These are phyloP conservation scores for Kurtzmaniella quercitrusa DNA, from an alignment of 1,139 yeast genomes.

Conservation along the genomic window DNA sequence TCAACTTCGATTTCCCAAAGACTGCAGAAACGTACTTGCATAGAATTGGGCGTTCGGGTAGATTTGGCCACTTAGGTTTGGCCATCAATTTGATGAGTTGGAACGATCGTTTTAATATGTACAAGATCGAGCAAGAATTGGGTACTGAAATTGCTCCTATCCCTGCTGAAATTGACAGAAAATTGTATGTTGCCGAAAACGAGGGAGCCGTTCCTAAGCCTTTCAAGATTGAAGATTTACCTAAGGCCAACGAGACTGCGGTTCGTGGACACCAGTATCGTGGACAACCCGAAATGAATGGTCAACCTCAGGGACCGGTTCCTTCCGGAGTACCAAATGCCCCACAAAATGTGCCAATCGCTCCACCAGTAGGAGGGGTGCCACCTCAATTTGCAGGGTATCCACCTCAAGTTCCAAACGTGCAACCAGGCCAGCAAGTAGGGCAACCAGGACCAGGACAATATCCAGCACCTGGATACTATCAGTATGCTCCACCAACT, in stretches of 20 bases:
- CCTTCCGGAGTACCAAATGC: conserved; percentile 12
- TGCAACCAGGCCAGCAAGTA: conserved; percentile 15
- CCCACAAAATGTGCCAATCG: conserved; percentile 12
- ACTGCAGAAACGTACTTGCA: conserved; percentile 96
- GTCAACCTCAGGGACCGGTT: conserved; percentile 16
- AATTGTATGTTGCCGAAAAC: conserved; percentile 84
- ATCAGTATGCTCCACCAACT: conserved; percentile 24
- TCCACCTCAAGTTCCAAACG: conserved; percentile 18
- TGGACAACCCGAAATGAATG: conserved; percentile 40
- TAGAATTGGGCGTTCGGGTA: conserved; percentile 98
- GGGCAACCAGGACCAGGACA: conserved; percentile 8
- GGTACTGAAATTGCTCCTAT: conserved; percentile 97
- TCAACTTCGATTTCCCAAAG: conserved; percentile 97
- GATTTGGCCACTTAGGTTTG: conserved; percentile 97
- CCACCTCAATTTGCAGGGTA: conserved; percentile 5
- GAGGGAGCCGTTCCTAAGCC: conserved; percentile 79
- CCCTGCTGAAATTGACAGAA: conserved; percentile 84
- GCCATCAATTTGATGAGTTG: conserved; percentile 96
- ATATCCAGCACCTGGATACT: conserved; percentile 18
- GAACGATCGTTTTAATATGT: conserved; percentile 91
- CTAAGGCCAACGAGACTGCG: conserved; percentile 45
- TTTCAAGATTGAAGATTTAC: conserved; percentile 68
- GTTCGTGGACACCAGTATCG: conserved; percentile 42
- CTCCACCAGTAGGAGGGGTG: conserved; percentile 11
- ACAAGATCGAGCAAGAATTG: conserved; percentile 93